Conservation (phyloP, 441 rosid species). For the Pelargonium citronellum region DNA sequence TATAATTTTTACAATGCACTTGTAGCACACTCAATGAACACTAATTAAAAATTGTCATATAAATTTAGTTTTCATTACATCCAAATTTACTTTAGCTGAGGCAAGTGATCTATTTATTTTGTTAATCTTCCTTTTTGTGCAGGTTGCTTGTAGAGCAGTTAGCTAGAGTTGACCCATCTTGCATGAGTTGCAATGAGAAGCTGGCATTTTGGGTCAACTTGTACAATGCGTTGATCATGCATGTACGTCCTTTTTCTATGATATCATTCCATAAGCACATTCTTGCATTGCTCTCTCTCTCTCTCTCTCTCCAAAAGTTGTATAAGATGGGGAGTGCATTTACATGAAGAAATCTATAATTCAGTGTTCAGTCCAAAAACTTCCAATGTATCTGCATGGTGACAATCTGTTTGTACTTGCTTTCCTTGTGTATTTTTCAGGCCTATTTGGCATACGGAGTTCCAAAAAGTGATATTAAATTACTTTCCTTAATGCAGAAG, state of each 20-base stretch:
- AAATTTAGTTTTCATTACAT: background rate
- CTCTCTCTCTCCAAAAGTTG: background rate
- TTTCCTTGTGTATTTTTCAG: constrained; percentile 24
- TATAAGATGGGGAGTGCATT: background rate
- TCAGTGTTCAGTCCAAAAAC: too few species aligned
- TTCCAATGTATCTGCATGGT: too few species aligned
- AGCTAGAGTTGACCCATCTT: constrained; percentile 44
- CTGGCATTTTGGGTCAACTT: constrained; percentile 70
- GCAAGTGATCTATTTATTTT: constrained; percentile 9
- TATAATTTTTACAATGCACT: background rate
- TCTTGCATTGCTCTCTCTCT: background rate
- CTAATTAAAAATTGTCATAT: background rate
- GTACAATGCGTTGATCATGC: constrained; percentile 71
- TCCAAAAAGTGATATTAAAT: constrained; percentile 51
- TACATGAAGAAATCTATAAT: too few species aligned
- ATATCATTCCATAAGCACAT: background rate
- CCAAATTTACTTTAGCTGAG: background rate
- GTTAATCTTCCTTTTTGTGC: constrained; percentile 17
- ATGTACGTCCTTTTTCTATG: constrained; percentile 33
- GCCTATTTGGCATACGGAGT: constrained; percentile 69
- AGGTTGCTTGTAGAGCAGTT: constrained; percentile 61
- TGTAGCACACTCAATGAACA: background rate
- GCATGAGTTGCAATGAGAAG: constrained; percentile 47
- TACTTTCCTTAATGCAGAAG: constrained; percentile 62
- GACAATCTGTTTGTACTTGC: constrained; percentile 6